These are phyloP conservation scores for Fragaria iinumae DNA, from an alignment of 306 rosid species.

Conservation along the genomic window DNA sequence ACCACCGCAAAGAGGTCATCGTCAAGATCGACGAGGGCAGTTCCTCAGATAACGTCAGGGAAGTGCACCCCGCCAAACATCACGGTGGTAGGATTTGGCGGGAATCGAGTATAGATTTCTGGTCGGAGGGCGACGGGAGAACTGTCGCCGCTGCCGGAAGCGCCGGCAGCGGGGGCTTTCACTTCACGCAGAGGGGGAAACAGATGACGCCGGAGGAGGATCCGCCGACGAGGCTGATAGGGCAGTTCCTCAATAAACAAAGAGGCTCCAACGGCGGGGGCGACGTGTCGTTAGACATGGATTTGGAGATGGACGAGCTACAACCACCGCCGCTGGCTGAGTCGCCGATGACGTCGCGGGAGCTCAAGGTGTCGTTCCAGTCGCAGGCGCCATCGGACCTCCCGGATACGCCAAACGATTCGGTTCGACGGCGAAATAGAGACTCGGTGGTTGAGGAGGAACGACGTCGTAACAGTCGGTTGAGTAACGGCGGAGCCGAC, in stretches of 20 bases:
- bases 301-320: conserved; percentile 85
- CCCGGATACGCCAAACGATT: conserved; percentile 30
- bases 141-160: background rate
- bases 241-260: conserved; percentile 66
- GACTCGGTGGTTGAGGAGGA: conserved; percentile 33
- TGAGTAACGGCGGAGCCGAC: conserved; percentile 33
- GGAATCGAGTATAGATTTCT: conserved; percentile 54
- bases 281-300: conserved; percentile 75
- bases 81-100: conserved; percentile 39
- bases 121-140: conserved; percentile 23
- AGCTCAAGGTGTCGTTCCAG: conserved; percentile 62
- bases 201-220: conserved; percentile 32
- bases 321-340: conserved; percentile 46
- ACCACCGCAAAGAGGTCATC: conserved; percentile 36
- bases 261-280: conserved; percentile 38
- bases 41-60: background rate
- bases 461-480: conserved; percentile 9
- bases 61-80: background rate
- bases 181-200: conserved; percentile 30
- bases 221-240: conserved; percentile 77
- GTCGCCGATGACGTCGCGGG: conserved; percentile 47
- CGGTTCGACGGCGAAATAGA: conserved; percentile 42
- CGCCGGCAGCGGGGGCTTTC: conserved; percentile 31
- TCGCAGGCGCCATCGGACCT: conserved; percentile 22
- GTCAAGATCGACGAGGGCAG: conserved; percentile 55